phyloP scores from a whole-genome alignment of 2,329 filamentous ascomycete species.

The Aspergillus niger region DNA sequence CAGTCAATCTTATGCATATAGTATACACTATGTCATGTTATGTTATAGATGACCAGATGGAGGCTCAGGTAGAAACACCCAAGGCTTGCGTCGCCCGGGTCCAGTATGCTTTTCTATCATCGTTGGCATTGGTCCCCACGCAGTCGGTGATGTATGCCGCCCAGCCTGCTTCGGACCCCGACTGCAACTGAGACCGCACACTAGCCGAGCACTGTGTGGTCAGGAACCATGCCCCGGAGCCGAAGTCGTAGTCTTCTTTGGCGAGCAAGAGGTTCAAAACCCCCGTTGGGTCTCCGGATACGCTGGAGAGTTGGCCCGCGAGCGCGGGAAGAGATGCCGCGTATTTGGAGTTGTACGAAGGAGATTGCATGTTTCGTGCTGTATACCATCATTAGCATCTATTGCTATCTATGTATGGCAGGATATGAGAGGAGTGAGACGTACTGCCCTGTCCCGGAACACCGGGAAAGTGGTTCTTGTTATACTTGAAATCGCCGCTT shows the following conservation, averaged over 20 bases:
- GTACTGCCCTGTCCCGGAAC: conserved; percentile 20
- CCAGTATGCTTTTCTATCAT: conserved; percentile 55
- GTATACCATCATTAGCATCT: neutral
- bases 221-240: conserved; percentile 63
- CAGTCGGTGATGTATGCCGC: conserved; percentile 56
- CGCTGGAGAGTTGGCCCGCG: conserved; percentile 31
- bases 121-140: conserved; percentile 52
- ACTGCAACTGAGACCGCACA: conserved; percentile 49
- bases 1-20: neutral
- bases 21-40: neutral
- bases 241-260: conserved; percentile 56
- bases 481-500: conserved; percentile 69
- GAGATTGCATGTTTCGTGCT: conserved; percentile 65
- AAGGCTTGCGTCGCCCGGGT: conserved; percentile 48
- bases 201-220: conserved; percentile 53
- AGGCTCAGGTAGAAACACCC: conserved; percentile 22
- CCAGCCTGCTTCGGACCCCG: conserved; percentile 55
- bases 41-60: conserved; percentile 1
- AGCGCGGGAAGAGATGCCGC: conserved; percentile 52
- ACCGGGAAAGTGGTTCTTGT: conserved; percentile 33
- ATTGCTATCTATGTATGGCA: neutral
- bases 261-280: conserved; percentile 55
- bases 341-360: conserved; percentile 58
- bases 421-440: neutral
- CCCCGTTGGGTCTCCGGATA: conserved; percentile 42